These are phyloP conservation scores for Pythium graminicola DNA, from an alignment of 352 stramenopile genomes.

Conservation along the genomic window DNA sequence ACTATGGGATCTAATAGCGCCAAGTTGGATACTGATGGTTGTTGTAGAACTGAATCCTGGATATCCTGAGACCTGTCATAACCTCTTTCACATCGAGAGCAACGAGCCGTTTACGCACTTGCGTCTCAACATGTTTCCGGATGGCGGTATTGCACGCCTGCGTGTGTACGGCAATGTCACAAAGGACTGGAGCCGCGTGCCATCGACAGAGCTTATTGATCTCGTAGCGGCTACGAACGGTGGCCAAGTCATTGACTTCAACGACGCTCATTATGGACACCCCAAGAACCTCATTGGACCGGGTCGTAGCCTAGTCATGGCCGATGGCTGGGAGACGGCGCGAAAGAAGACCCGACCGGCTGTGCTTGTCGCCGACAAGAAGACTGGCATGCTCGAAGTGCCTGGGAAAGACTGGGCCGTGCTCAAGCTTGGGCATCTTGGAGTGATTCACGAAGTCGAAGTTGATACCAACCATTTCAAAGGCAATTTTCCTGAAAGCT, in stretches of 20 bases:
- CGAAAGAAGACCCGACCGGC: constrained; percentile 82
- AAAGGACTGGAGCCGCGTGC: constrained; percentile 55
- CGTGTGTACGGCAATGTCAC: constrained; percentile 70
- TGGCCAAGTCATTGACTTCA: constrained; percentile 84
- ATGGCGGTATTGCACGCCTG: constrained; percentile 90
- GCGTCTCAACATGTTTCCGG: constrained; percentile 90
- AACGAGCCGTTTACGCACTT: constrained; percentile 79
- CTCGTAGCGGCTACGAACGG: constrained; percentile 81
- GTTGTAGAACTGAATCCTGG: constrained; percentile 48
- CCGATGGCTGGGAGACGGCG: constrained; percentile 92
- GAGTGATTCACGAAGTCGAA: constrained; percentile 59
- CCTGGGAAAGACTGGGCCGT: constrained; percentile 90
- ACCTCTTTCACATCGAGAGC: constrained; percentile 59
- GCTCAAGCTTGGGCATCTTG: constrained; percentile 82
- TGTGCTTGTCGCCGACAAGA: constrained; percentile 45
- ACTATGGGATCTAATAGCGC: too few species aligned
- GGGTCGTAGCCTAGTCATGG: constrained; percentile 87
- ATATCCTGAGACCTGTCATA: constrained; percentile 83
- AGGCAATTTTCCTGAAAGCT: constrained; percentile 93
- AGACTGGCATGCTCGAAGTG: constrained; percentile 47
- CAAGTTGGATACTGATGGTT: too few species aligned
- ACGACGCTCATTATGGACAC: constrained; percentile 93
- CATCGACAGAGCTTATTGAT: constrained; percentile 57
- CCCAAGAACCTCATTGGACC: constrained; percentile 89
- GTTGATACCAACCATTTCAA: constrained; percentile 95